Evolutionary conservation across 257 asterid species (phyloP), one percentile per base, ranked within the genome.

Genomic region (Solanum medicagineum): DNA sequence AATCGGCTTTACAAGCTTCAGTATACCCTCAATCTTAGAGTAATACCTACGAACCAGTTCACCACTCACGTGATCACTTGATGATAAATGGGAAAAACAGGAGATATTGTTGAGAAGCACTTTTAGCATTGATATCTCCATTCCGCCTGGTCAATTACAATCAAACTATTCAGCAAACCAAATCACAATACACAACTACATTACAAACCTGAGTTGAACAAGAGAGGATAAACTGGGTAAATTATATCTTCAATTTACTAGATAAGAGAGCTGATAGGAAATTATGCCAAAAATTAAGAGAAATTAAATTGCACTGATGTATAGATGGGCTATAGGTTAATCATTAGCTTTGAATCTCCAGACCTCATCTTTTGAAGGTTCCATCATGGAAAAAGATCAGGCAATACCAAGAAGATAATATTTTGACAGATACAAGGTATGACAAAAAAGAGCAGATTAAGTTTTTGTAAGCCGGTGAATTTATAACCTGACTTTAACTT

Each of bases 111-210:
- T 89, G 91, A 93, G 89, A 89, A 95, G 97, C 62, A 93, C 92
- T 80, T 91, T 88, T 81, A 93, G 89, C 92, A 90, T 49, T 55
- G 93, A 93, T 85, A 94, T 90, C 93, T 93, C 98, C 98, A 94
- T 95, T 86, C 83, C 74, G 24, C 92, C 97, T 93, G 92, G 85
- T 56, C 84, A 87, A 84, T 74, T 80, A 74, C 79, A 87, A 86
- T 8, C 66, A 80, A 90, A 66, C 62, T 24, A 26, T 80, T 86
- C 84, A 45, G 85, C 81, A 55, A 62, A 83, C 17, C 70, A 68
- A 69, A 32, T 47, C 16, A 75, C 56, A 86, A 56, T 70, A 68
- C 51, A 36, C 63, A 53, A 29, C 62, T 49, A 26, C 47, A 32
- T 51, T 53, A 79, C 40, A 77, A 47, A 77, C 47, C 59, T 79